Conservation (phyloP, 805 yeast species). For the Maudiozyma pseudohumilis region DNA sequence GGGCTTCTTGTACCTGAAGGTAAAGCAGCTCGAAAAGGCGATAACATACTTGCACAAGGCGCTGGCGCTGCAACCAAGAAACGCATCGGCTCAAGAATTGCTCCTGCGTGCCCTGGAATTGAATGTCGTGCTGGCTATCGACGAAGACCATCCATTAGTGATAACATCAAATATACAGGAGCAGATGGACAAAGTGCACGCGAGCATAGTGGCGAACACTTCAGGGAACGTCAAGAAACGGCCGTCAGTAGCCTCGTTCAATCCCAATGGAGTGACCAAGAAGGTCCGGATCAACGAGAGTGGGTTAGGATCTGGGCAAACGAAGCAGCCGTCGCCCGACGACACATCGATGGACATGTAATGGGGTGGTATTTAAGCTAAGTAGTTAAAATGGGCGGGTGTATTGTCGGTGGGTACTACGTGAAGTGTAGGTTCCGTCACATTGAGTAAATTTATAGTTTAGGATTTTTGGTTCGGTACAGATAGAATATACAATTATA, state of each 20-base stretch:
- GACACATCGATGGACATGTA: constrained; percentile 11
- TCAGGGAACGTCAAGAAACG: constrained; percentile 3
- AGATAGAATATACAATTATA: no score
- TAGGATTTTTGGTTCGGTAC: no score
- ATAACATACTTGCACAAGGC: constrained; percentile 74
- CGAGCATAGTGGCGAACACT: background rate
- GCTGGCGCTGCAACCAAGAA: constrained; percentile 65
- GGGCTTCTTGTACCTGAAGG: constrained; percentile 70
- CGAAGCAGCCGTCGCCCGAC: constrained; percentile 1
- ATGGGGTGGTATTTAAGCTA: background rate
- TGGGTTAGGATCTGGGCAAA: constrained; percentile 2
- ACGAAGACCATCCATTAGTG: constrained; percentile 24
- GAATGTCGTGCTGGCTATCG: constrained; percentile 31
- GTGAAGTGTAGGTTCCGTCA: no score
- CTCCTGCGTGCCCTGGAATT: constrained; percentile 67
- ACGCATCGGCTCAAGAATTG: constrained; percentile 76
- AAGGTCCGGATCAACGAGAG: no score
- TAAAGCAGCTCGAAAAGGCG: constrained; percentile 54
- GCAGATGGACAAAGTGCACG: background rate
- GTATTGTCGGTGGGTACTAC: no score
- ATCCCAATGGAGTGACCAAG: no score
- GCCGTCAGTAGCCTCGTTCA: constrained; percentile 2
- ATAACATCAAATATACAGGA: constrained; percentile 12
- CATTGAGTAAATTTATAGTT: no score
- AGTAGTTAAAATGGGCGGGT: no score